Conservation (phyloP, 2,329 filamentous ascomycete genomes). For the Fusarium neocosmosporiellum region DNA sequence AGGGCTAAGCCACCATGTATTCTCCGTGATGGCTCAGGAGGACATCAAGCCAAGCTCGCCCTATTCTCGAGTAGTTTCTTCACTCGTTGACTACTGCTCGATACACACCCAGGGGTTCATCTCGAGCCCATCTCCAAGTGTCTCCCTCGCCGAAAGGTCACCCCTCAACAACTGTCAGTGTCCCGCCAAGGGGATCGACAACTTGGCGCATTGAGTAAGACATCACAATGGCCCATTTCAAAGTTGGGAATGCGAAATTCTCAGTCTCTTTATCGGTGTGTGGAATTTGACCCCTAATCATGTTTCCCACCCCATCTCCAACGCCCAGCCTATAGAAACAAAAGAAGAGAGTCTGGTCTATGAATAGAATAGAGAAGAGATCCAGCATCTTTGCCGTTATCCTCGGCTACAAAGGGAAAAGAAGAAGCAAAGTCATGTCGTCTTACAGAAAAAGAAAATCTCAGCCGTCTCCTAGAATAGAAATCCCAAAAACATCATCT, state of each 20-base stretch:
- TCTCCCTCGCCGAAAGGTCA: not conserved
- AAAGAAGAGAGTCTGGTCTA: conserved; percentile 26
- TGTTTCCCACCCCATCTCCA: conserved; percentile 10
- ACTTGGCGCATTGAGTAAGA: conserved; percentile 15
- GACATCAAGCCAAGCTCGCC: not conserved
- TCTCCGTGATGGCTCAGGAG: not conserved
- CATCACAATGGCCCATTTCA: not conserved
- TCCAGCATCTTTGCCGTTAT: conserved; percentile 7
- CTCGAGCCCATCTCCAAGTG: not conserved
- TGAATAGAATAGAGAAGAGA: conserved; percentile 24
- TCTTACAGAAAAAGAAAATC: conserved; percentile 8
- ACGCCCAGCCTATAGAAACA: conserved; percentile 23
- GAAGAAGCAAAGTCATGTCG: conserved; percentile 9
- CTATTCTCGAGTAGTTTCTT: not conserved
- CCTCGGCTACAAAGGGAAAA: not conserved
- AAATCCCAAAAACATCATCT: conserved; percentile 21
- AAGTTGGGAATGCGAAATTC: conserved; percentile 3
- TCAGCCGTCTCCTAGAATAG: conserved; percentile 27
- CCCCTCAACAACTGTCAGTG: not conserved
- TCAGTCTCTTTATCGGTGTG: conserved; percentile 23
- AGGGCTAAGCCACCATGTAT: not conserved
- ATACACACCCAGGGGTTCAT: not conserved
- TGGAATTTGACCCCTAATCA: conserved; percentile 9
- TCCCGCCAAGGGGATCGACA: conserved; percentile 13
- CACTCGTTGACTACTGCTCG: not conserved